Evolutionary conservation across 495 filamentous ascomycete species (phyloP).

Genomic region (Tuber microsphaerosporum): DNA sequence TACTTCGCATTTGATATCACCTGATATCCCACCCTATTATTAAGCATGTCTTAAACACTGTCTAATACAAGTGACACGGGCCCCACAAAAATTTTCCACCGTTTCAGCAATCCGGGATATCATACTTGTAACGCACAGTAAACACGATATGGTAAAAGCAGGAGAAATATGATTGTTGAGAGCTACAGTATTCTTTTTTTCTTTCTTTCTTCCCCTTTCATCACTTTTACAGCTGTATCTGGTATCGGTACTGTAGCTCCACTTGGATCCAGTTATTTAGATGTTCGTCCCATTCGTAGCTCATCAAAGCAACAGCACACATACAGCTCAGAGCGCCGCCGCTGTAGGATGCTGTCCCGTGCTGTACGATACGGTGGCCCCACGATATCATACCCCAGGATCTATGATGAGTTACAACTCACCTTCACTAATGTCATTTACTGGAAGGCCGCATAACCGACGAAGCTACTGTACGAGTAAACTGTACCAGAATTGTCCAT

Average conservation of each 20-base stretch:
- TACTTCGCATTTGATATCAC: no score
- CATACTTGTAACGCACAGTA: neutral
- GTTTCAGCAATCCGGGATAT: no score
- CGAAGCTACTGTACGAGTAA: neutral
- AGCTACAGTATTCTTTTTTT: neutral
- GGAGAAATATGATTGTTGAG: neutral
- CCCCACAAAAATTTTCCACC: no score
- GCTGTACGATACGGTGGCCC: neutral
- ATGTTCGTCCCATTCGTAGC: neutral
- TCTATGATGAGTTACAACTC: conserved; percentile 2
- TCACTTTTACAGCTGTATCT: neutral
- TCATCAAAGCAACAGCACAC: neutral
- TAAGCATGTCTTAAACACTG: no score
- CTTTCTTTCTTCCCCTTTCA: neutral
- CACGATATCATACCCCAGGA: neutral
- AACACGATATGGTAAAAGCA: neutral
- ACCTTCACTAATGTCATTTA: neutral
- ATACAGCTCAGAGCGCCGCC: neutral
- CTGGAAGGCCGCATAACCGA: neutral
- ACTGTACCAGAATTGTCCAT: neutral
- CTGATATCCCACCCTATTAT: no score
- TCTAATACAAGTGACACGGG: no score
- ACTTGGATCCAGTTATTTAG: neutral
- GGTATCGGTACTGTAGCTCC: neutral
- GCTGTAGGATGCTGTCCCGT: neutral